Percentiles rank a stretch among this genome's conserved stretches.
These are phyloP conservation scores for Colletotrichum incanum DNA, from an alignment of 2,329 filamentous ascomycete species.

Conservation along the genomic window DNA sequence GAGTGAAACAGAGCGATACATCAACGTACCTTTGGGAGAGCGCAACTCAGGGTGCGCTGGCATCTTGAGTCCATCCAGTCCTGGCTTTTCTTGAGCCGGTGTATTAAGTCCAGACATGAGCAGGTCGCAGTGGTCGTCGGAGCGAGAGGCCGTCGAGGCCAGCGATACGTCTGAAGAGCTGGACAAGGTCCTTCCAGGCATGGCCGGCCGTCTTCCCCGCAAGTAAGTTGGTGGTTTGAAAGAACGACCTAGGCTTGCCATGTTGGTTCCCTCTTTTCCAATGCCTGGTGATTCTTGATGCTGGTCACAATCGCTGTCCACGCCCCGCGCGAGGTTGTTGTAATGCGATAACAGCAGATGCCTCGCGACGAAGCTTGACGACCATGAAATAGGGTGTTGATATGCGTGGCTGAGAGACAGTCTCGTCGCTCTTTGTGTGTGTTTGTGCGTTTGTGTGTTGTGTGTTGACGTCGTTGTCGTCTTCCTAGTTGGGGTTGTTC, in stretches of 20 bases:
- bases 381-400: background rate
- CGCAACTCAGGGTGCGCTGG: slow-evolving; percentile 16
- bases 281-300: background rate
- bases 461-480: background rate
- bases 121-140: slow-evolving; percentile 51
- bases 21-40: slow-evolving; percentile 29
- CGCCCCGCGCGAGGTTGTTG: slow-evolving; percentile 3
- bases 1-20: background rate
- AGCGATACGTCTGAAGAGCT: slow-evolving; percentile 63
- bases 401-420: background rate
- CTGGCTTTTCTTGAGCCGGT: slow-evolving; percentile 38
- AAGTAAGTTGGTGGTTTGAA: slow-evolving; percentile 64
- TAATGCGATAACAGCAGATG: background rate
- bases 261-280: slow-evolving; percentile 47
- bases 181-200: slow-evolving; percentile 61
- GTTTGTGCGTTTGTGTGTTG: background rate
- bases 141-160: slow-evolving; percentile 51
- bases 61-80: slow-evolving; percentile 16
- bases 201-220: slow-evolving; percentile 60
- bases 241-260: slow-evolving; percentile 66
- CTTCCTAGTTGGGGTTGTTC: background rate
- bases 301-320: background rate
- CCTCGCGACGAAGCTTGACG: no score
- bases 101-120: slow-evolving; percentile 53
- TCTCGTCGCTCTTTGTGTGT: background rate